Evolutionary conservation across 345 rosid genomes (phyloP), one percentile per base, ranked within the genome.

Genomic region (Orychophragmus violaceus): DNA sequence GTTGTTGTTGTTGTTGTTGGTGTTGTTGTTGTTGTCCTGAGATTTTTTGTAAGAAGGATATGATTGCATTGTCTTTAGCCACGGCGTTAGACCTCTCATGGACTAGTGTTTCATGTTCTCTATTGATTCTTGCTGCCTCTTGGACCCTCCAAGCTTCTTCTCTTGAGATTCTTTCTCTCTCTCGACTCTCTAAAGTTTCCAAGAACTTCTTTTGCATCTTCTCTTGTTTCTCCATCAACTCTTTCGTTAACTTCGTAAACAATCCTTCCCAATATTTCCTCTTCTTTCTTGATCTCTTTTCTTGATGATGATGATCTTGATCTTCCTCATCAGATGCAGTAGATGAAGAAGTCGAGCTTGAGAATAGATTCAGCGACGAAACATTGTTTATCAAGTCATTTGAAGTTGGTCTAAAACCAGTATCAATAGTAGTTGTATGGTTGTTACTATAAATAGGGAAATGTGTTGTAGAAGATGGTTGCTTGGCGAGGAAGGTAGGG

Each of bases 101-200:
- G 69, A 80, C 77, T 69, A 89, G 54, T 41, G 77, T 72, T 54
- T 87, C 89, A 0, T 77, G 86, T 59, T 91, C 95, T 60, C 74
- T 66, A 57, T 79, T 76, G 59, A 89, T 72, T 77, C 90, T 78
- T 3, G 80, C 78, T 64, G 75, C 67, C 68, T 88, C 94, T 72
- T 90, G 84, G 57, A 70, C 62, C 70, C 81, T 82, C 97, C 96
- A 86, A 0, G 87, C 77, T 62, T 86, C 97, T 46, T 93, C 98
- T 7, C 90, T 76, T 1, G 77, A 78, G 3, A 78, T 63, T 76
- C 94, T 80, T 56, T 93, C 90, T 8, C 57, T 80, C 49, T 93
- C 96, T 1, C 76, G 74, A 62, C 67, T 85, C 67, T 86, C 96
- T 23, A 93, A 66, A 0, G 85, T 78, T 71, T 90, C 94, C 59